Percentiles rank a stretch among this genome's conserved stretches.
Evolutionary conservation across 2,329 filamentous ascomycete species (phyloP).

Genomic region (Aspergillus tanneri): DNA sequence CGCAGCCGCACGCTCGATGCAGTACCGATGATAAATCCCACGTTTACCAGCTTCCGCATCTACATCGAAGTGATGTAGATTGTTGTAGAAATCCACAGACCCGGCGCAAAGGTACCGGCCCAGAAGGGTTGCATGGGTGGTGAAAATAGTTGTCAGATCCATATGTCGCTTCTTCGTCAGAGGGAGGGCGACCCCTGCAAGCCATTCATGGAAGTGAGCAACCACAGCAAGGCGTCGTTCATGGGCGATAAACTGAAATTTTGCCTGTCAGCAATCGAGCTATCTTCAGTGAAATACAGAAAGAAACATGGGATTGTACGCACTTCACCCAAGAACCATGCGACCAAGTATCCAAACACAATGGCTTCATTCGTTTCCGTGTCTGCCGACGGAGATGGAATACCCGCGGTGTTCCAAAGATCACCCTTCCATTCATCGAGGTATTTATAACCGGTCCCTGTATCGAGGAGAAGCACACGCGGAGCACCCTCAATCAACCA

Average conservation of each 20-base stretch:
- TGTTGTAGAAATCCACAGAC: slow-evolving; percentile 99
- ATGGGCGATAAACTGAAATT: slow-evolving; percentile 77
- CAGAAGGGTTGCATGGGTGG: slow-evolving; percentile 91
- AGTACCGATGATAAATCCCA: slow-evolving; percentile 97
- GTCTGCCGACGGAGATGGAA: slow-evolving; percentile 88
- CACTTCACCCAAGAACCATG: slow-evolving; percentile 98
- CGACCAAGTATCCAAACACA: slow-evolving; percentile 94
- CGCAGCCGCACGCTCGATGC: slow-evolving; percentile 90
- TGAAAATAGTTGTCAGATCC: slow-evolving; percentile 97
- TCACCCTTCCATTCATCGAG: slow-evolving; percentile 97
- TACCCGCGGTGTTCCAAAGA: slow-evolving; percentile 87
- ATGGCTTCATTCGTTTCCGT: slow-evolving; percentile 97
- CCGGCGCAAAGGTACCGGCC: slow-evolving; percentile 96
- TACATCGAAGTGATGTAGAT: slow-evolving; percentile 93
- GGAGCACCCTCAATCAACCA: slow-evolving; percentile 98
- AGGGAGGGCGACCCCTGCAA: slow-evolving; percentile 88
- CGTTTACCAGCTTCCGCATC: slow-evolving; percentile 96
- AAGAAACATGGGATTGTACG: slow-evolving; percentile 28
- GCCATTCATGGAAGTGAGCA: slow-evolving; percentile 98
- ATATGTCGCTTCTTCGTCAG: slow-evolving; percentile 91
- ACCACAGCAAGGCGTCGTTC: slow-evolving; percentile 91
- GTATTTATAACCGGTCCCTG: slow-evolving; percentile 85
- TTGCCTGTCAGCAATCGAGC: slow-evolving; percentile 15
- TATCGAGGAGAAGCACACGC: slow-evolving; percentile 90
- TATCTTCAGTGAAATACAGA: background rate